Base-by-base conservation (phyloP, 176 grass and related monocot species). In the Bolboschoenus planiculmis region DNA sequence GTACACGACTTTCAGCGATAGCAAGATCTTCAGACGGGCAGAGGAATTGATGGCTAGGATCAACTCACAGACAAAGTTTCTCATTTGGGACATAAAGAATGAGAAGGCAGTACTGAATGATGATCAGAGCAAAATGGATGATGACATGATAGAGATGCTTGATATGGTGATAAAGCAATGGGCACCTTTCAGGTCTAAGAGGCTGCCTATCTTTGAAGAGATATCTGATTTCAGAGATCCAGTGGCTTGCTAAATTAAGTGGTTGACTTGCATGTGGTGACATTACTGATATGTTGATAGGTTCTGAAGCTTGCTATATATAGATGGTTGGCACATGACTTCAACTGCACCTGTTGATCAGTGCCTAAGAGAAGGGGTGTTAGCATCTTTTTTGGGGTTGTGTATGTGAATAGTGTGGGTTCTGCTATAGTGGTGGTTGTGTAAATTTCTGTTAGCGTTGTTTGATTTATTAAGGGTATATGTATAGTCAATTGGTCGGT, bases 201-300 rank as follows among this genome's bases (percentile, higher is more conserved):
- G 94, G 82, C 84, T 97, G 26, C 94, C 94, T 3, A 88, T 97
- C 8, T 97, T 97, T 81, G 91, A 93, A 85, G 91, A 91, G 84
- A 93, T 97, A 55, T 83, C 91, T 14, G 78, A 87, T 0, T 36
- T 83, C 64, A 87, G 46, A 79, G 74, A 93, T 81, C 91, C 89
- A 30, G 62, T 88, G 71, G 88, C 91, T 59, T 93, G 87, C 84
- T 90, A 87, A 82, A n/a, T n/a, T n/a, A 83, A 21, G 53, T 33
- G 11, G 27, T 48, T 60, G 58, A 60, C 15, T 35, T n/a, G n/a
- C n/a, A n/a, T 78, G 10, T 78, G 40, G 73, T 51, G 72, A 26
- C 26, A 51, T 78, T 15, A 51, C 4, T 51, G 2, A 51, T 15
- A 51, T 51, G 48, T 18, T 51, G n/a, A 71, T 40, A 11, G 35